Percentiles rank a stretch among this genome's conserved stretches.
These are phyloP conservation scores for Coccomyxa sp. DNA, from an alignment of 139 green algal species.

Conservation along the genomic window DNA sequence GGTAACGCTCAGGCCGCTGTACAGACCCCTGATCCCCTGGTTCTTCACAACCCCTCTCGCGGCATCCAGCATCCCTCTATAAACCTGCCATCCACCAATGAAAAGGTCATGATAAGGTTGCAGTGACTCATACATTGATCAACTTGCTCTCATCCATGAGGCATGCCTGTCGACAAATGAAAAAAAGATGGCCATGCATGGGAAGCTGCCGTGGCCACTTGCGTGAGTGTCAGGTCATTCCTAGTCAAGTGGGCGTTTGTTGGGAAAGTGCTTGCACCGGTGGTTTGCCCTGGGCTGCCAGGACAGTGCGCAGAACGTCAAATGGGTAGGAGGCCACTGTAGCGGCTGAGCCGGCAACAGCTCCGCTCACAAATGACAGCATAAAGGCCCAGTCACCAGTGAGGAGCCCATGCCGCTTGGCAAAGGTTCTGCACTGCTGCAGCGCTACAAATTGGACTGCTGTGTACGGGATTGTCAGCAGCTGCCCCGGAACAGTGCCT, in stretches of 20 bases:
- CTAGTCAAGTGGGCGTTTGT: not conserved
- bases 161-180: too few relatives aligned
- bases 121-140: not conserved
- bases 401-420: constrained; percentile 3
- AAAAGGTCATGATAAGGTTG: not conserved
- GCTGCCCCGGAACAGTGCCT: constrained; percentile 86
- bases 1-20: constrained; percentile 83
- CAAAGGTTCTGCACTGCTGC: constrained; percentile 53
- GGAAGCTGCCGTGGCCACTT: too few relatives aligned
- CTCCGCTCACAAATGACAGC: constrained; percentile 83
- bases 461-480: constrained; percentile 94
- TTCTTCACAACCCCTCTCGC: constrained; percentile 47
- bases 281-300: constrained; percentile 94
- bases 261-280: constrained; percentile 41
- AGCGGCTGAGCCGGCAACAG: constrained; percentile 78
- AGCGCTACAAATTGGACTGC: constrained; percentile 95
- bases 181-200: too few relatives aligned
- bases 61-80: constrained; percentile 67
- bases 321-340: constrained; percentile 96
- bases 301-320: constrained; percentile 93
- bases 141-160: not conserved
- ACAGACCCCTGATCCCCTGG: constrained; percentile 61
- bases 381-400: constrained; percentile 15
- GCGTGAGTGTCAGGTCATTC: not conserved
- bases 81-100: constrained; percentile 51